Percentiles rank a stretch among this genome's conserved stretches.
Conservation (phyloP, 768 basidiomycete species). For the Leccinum broughii region DNA sequence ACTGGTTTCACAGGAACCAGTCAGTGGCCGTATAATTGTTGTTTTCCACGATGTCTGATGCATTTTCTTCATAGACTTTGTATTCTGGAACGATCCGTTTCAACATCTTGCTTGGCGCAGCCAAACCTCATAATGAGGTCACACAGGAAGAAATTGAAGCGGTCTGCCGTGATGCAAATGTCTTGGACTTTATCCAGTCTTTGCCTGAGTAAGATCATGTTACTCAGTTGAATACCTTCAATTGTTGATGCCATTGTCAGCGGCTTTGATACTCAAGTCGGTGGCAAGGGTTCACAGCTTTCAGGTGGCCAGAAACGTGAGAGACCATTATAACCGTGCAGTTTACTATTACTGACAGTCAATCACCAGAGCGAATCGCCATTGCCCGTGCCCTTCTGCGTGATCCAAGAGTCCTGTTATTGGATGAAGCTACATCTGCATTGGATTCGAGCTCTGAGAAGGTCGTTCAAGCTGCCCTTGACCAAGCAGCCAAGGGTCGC, state of each 20-base stretch:
- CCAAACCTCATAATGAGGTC: constrained; percentile 72
- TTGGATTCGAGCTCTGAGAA: constrained; percentile 91
- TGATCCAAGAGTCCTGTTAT: constrained; percentile 85
- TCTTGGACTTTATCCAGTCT: constrained; percentile 85
- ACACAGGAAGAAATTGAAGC: constrained; percentile 86
- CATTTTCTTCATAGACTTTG: constrained; percentile 47
- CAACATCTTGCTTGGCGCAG: constrained; percentile 86
- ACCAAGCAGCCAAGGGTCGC: constrained; percentile 87
- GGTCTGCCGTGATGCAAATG: constrained; percentile 85
- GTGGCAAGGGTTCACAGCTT: constrained; percentile 86
- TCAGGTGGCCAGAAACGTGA: constrained; percentile 87
- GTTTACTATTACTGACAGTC: neutral
- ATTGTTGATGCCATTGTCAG: constrained; percentile 36
- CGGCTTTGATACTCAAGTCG: constrained; percentile 90
- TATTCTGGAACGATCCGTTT: constrained; percentile 92
- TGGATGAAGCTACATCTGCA: constrained; percentile 91
- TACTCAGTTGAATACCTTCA: neutral
- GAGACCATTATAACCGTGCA: constrained; percentile 19
- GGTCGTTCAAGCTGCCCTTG: constrained; percentile 92
- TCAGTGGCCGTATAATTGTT: constrained; percentile 14
- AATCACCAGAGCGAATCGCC: constrained; percentile 57
- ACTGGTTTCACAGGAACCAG: constrained; percentile 87
- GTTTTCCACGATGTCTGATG: constrained; percentile 3
- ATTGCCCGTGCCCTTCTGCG: constrained; percentile 89
- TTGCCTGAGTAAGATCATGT: constrained; percentile 67